These are phyloP conservation scores for Paraconiothyrium sp. DNA, from an alignment of 2,329 filamentous ascomycete genomes.

Conservation along the genomic window DNA sequence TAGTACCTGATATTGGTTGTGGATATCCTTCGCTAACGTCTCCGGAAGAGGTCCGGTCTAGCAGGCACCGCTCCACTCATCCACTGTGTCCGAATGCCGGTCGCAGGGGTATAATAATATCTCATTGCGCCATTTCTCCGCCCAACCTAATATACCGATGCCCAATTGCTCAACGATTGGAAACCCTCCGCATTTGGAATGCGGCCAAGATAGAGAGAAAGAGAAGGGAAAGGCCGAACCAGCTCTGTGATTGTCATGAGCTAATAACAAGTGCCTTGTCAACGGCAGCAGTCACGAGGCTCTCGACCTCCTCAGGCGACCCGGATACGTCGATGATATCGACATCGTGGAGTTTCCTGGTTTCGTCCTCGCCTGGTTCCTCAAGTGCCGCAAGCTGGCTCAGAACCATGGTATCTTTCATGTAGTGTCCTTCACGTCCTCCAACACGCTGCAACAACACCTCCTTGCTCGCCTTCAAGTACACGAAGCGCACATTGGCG, in stretches of 20 bases:
- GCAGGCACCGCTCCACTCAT: not conserved
- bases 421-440: slow-evolving; percentile 84
- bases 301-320: slow-evolving; percentile 51
- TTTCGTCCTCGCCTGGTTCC: slow-evolving; percentile 75
- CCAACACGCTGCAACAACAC: slow-evolving; percentile 79
- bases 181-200: slow-evolving; percentile 11
- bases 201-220: slow-evolving; percentile 6
- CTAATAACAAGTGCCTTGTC: slow-evolving; percentile 44
- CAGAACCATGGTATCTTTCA: slow-evolving; percentile 94
- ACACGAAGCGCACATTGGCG: slow-evolving; percentile 82
- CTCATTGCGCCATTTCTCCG: slow-evolving; percentile 33
- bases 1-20: not conserved
- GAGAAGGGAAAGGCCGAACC: not conserved
- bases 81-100: slow-evolving; percentile 17
- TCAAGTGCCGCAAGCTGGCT: slow-evolving; percentile 93
- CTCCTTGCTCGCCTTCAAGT: slow-evolving; percentile 80
- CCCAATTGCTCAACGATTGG: slow-evolving; percentile 31
- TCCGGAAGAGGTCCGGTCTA: slow-evolving; percentile 7
- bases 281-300: slow-evolving; percentile 51
- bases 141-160: slow-evolving; percentile 24
- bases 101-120: slow-evolving; percentile 32
- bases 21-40: slow-evolving; percentile 7
- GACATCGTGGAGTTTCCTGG: slow-evolving; percentile 56
- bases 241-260: slow-evolving; percentile 15
- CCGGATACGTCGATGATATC: slow-evolving; percentile 58